Evolutionary conservation across 1,284 basidiomycete genomes (phyloP).

Genomic region (Ustilago crameri): DNA sequence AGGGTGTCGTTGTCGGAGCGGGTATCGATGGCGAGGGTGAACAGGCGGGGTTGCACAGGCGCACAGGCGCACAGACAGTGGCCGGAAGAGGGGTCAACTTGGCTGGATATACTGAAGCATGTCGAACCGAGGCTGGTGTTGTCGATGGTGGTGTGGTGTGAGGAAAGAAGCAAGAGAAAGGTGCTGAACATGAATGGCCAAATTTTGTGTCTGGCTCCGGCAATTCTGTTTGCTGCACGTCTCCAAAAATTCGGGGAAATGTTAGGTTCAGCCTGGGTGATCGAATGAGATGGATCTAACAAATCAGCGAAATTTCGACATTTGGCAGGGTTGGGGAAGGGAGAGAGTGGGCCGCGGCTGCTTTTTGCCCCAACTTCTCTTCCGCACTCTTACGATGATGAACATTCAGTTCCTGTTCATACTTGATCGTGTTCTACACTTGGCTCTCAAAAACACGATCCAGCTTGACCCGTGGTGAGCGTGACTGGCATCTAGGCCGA

Average conservation of each 20-base stretch:
- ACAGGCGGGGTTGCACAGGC: not conserved
- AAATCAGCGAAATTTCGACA: not conserved
- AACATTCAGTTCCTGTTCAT: no score
- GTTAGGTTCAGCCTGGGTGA: constrained; percentile 5
- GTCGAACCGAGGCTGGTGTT: not conserved
- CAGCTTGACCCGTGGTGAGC: no score
- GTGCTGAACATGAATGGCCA: not conserved
- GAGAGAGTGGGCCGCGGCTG: not conserved
- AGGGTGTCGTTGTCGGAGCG: not conserved
- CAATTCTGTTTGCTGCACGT: constrained; percentile 2
- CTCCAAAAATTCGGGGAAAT: not conserved
- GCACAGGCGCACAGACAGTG: not conserved
- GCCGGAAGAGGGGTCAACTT: not conserved
- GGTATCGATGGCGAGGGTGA: not conserved
- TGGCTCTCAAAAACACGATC: no score
- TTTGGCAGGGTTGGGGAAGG: constrained; percentile 1
- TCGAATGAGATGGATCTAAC: constrained; percentile 9
- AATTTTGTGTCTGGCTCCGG: constrained; percentile 6
- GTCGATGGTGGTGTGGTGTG: not conserved
- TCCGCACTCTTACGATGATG: no score
- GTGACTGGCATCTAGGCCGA: no score
- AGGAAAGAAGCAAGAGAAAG: not conserved
- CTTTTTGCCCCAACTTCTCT: constrained; percentile 4
- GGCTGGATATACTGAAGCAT: not conserved
- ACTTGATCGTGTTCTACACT: no score